phyloP scores from a whole-genome alignment of 164 flowering plant species.

The Brasenia schreberi region DNA sequence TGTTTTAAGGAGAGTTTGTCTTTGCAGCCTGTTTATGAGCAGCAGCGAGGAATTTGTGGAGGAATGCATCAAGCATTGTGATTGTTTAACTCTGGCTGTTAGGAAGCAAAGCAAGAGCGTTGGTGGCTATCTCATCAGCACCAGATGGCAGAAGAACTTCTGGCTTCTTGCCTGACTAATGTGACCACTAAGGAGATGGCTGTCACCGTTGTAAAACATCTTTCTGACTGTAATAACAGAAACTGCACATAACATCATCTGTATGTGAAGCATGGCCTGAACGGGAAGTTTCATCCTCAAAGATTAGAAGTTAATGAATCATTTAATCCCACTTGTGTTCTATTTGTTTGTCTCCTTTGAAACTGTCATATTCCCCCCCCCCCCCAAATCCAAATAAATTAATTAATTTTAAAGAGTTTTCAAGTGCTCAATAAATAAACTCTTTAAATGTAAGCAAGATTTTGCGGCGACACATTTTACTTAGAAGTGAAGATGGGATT shows the following conservation, averaged over 20 bases:
- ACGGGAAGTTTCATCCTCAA: too few relatives aligned
- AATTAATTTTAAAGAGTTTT: too few relatives aligned
- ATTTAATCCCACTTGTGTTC: too few relatives aligned
- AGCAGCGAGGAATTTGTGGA: slow-evolving; percentile 66
- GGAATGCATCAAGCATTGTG: slow-evolving; percentile 60
- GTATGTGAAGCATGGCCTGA: too few relatives aligned
- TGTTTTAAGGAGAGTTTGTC: not conserved
- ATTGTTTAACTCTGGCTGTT: slow-evolving; percentile 77
- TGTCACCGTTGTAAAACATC: not conserved
- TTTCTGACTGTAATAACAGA: not conserved
- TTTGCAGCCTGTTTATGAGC: slow-evolving; percentile 38
- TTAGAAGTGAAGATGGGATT: too few relatives aligned
- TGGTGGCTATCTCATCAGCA: slow-evolving; percentile 80
- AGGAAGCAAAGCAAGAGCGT: slow-evolving; percentile 63
- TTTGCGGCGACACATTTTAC: too few relatives aligned
- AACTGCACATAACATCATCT: not conserved
- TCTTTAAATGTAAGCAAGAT: too few relatives aligned
- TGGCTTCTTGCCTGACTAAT: slow-evolving; percentile 42
- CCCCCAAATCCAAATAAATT: too few relatives aligned
- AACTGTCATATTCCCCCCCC: too few relatives aligned
- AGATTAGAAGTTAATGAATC: too few relatives aligned
- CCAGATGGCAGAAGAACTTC: slow-evolving; percentile 89
- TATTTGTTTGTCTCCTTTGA: too few relatives aligned
- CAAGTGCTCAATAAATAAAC: too few relatives aligned
- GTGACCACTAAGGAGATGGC: not conserved